phyloP scores from a whole-genome alignment of 164 flowering plant species.

The Buxus sempervirens region DNA sequence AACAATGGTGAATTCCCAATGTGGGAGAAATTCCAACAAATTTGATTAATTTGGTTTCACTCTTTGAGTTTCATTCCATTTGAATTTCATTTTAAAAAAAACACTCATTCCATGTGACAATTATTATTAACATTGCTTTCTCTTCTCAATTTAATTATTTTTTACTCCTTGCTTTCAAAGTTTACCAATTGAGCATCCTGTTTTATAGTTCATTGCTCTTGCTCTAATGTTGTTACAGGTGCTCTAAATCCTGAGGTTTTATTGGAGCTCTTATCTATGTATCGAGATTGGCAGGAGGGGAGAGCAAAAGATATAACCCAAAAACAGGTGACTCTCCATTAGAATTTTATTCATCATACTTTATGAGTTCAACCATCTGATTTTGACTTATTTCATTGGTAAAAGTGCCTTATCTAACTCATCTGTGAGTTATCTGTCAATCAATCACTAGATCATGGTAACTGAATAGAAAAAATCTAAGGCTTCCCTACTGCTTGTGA shows the following conservation, averaged over 20 bases:
- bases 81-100: no score
- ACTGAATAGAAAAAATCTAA: neutral
- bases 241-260: slow-evolving; percentile 69
- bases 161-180: neutral
- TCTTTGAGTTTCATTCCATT: neutral
- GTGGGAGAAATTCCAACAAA: no score
- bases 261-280: slow-evolving; percentile 77
- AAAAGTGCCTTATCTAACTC: no score
- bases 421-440: no score
- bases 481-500: neutral
- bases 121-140: neutral
- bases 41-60: slow-evolving; percentile 1
- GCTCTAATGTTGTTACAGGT: slow-evolving; percentile 35
- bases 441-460: neutral
- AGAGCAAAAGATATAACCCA: slow-evolving; percentile 56
- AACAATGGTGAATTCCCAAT: no score
- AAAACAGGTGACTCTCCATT: slow-evolving; percentile 59
- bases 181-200: neutral
- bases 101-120: no score
- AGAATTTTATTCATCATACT: neutral
- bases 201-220: neutral
- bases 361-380: neutral
- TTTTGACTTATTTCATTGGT: no score
- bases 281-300: slow-evolving; percentile 86
- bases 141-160: neutral